Percentiles rank a stretch among this genome's conserved stretches.
Conservation (phyloP, 2,329 filamentous ascomycete species). For the Pseudopyricularia javanii region DNA sequence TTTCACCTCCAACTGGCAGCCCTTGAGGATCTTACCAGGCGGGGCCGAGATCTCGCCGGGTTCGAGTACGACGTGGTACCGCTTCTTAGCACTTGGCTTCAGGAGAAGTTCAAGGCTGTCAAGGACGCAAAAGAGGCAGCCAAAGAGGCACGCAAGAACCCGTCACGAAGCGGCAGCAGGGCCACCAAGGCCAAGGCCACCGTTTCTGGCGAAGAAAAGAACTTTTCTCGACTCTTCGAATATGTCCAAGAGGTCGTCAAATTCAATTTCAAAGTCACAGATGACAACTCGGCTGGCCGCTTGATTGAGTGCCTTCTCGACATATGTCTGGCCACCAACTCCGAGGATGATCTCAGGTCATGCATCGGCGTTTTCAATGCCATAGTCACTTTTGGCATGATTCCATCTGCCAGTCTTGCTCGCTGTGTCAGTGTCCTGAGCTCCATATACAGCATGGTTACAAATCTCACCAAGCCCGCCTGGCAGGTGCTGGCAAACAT, state of each 20-base stretch:
- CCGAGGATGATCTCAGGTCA: conserved; percentile 50
- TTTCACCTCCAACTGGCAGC: conserved; percentile 55
- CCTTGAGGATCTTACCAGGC: conserved; percentile 46
- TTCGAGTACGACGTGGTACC: conserved; percentile 58
- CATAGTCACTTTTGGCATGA: conserved; percentile 59
- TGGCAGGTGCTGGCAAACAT: conserved; percentile 62
- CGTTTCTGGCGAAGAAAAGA: conserved; percentile 42
- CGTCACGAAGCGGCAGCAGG: conserved; percentile 25
- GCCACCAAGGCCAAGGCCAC: conserved; percentile 25
- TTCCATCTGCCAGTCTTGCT: conserved; percentile 50
- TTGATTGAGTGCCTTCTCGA: conserved; percentile 50
- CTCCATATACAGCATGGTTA: conserved; percentile 57
- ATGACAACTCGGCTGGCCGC: conserved; percentile 45
- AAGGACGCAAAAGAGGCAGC: conserved; percentile 33
- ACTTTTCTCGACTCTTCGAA: conserved; percentile 50
- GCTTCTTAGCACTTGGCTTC: conserved; percentile 48
- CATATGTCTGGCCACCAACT: conserved; percentile 57
- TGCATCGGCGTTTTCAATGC: conserved; percentile 58
- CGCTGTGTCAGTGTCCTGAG: conserved; percentile 59
- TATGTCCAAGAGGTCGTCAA: conserved; percentile 60
- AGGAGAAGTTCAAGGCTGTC: conserved; percentile 39
- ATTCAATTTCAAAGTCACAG: conserved; percentile 60
- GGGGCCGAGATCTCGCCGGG: conserved; percentile 49
- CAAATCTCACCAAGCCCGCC: conserved; percentile 45
- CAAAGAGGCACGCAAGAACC: conserved; percentile 35